Conservation (phyloP, 345 rosid genomes). For the Euphorbia pulcherrima region DNA sequence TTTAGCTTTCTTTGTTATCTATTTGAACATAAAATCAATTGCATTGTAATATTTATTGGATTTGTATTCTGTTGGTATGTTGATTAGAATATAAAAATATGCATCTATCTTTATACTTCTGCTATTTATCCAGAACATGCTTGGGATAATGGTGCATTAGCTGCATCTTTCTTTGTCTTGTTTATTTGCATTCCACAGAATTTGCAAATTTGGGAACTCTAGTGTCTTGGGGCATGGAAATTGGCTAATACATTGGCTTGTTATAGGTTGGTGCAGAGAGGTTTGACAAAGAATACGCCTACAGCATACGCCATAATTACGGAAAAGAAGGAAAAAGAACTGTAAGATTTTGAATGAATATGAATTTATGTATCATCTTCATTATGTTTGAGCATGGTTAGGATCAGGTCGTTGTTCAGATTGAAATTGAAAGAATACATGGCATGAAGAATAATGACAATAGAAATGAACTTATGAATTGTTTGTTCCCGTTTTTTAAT, state of each 20-base stretch:
- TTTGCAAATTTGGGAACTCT: not conserved
- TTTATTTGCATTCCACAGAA: not conserved
- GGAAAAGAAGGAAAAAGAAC: slow-evolving; percentile 95
- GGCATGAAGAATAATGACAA: not conserved
- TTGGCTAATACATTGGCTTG: not conserved
- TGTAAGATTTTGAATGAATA: slow-evolving; percentile 40
- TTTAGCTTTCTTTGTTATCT: not conserved
- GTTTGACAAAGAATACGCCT: slow-evolving; percentile 90
- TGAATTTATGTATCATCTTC: not conserved
- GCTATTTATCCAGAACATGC: not conserved
- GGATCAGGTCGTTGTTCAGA: not conserved
- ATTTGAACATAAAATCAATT: not conserved
- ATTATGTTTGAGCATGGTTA: not conserved
- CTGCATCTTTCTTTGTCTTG: not conserved
- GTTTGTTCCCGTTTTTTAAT: no score
- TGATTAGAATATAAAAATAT: not conserved
- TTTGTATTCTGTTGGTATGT: not conserved
- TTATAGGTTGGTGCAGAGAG: slow-evolving; percentile 80
- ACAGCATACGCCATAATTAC: slow-evolving; percentile 78
- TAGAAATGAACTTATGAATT: not conserved
- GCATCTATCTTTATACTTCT: not conserved
- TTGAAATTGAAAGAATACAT: not conserved
- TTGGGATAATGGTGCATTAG: not conserved
- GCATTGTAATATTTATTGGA: no score
- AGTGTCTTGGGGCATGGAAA: not conserved